Evolutionary conservation across 441 rosid genomes (phyloP).

Genomic region (Biscutella auriculata): DNA sequence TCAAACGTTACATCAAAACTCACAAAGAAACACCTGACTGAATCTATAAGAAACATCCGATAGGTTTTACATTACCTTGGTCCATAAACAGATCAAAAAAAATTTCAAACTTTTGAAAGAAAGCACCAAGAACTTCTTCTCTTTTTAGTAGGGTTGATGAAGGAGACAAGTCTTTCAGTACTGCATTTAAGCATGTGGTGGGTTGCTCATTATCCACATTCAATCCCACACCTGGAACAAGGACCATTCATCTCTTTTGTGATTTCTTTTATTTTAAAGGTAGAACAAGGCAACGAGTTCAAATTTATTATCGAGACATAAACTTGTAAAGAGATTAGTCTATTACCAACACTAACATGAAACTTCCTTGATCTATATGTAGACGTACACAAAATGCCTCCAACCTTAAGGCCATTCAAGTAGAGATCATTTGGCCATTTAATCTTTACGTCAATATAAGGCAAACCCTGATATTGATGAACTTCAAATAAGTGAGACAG

Average conservation of each 20-base stretch:
- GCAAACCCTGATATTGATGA: too few relatives aligned
- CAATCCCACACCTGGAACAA: constrained; percentile 69
- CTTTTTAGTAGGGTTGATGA: constrained; percentile 30
- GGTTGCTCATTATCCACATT: constrained; percentile 74
- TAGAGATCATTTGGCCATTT: constrained; percentile 95
- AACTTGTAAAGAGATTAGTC: constrained; percentile 11
- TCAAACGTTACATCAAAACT: not conserved
- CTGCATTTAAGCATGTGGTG: constrained; percentile 71
- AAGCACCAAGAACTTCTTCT: constrained; percentile 58
- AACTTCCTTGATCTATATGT: constrained; percentile 68
- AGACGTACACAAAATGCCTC: constrained; percentile 88
- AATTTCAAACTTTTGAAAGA: constrained; percentile 69
- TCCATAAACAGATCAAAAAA: constrained; percentile 47
- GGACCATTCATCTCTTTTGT: not conserved
- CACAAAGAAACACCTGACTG: not conserved
- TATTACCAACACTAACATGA: constrained; percentile 73
- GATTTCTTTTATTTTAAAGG: not conserved
- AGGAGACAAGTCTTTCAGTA: constrained; percentile 34
- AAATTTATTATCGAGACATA: not conserved
- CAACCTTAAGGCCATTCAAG: constrained; percentile 71
- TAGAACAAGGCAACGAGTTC: too few relatives aligned
- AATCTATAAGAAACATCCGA: not conserved
- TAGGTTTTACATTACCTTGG: constrained; percentile 36
- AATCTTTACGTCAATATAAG: constrained; percentile 50
- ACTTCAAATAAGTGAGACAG: too few relatives aligned